Evolutionary conservation across 2,329 filamentous ascomycete genomes (phyloP).

Genomic region (Chaetomium olivaceum): DNA sequence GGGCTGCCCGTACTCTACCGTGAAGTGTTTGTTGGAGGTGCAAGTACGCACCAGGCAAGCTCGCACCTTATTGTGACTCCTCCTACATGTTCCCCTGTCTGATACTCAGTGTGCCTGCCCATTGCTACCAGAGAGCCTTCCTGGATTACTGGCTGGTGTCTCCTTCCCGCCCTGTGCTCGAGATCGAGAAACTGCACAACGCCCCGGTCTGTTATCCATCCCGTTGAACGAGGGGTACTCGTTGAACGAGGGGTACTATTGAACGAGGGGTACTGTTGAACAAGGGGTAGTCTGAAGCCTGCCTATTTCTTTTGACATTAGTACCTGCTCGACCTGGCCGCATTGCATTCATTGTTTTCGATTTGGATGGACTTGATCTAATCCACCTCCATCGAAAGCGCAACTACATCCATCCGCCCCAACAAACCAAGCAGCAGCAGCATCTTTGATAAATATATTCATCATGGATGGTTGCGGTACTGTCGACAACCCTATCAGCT

Average conservation of each 20-base stretch:
- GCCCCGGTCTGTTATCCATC: neutral
- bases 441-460: neutral
- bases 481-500: neutral
- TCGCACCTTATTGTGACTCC: neutral
- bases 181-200: neutral
- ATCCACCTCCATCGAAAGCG: neutral
- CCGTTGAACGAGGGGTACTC: neutral
- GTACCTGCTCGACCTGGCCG: neutral
- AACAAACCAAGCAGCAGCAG: neutral
- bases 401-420: neutral
- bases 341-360: neutral
- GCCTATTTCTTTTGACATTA: neutral
- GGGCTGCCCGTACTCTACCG: neutral
- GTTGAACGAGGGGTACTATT: neutral
- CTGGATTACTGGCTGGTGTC: neutral
- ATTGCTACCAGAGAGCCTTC: neutral
- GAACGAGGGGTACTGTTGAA: neutral
- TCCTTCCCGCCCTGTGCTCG: neutral
- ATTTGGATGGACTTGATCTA: neutral
- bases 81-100: neutral
- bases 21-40: neutral
- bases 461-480: conserved; percentile 2
- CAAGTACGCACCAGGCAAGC: neutral
- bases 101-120: neutral
- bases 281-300: neutral